These are phyloP conservation scores for Exutisphaerella laricina DNA, from an alignment of 2,329 filamentous ascomycete species.

Conservation along the genomic window DNA sequence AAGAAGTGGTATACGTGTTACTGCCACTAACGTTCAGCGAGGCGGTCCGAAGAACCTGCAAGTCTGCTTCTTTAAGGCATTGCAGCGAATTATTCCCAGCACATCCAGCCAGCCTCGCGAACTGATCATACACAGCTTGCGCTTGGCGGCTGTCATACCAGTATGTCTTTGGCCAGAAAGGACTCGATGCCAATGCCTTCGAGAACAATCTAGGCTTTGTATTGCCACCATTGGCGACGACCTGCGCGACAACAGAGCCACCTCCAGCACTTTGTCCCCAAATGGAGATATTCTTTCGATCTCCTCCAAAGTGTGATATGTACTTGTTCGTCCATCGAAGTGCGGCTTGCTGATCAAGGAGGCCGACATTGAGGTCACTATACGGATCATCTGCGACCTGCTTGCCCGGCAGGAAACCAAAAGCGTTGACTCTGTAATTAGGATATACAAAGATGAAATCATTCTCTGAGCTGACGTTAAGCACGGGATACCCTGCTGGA, in stretches of 20 bases:
- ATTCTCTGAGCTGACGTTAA: constrained; percentile 49
- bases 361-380: constrained; percentile 37
- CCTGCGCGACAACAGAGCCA: constrained; percentile 47
- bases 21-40: constrained; percentile 46
- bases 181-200: constrained; percentile 49
- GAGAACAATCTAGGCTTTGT: constrained; percentile 44
- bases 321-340: constrained; percentile 49
- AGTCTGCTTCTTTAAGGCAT: constrained; percentile 52
- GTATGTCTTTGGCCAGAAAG: constrained; percentile 58
- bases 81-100: constrained; percentile 42
- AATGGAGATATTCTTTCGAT: constrained; percentile 23
- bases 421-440: constrained; percentile 45
- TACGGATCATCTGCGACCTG: constrained; percentile 36
- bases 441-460: constrained; percentile 50
- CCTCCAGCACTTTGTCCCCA: constrained; percentile 30
- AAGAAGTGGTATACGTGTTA: constrained; percentile 51
- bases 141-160: constrained; percentile 46
- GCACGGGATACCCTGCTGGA: constrained; percentile 52
- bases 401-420: constrained; percentile 40
- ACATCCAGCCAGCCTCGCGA: constrained; percentile 48
- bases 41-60: constrained; percentile 53
- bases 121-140: constrained; percentile 47
- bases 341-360: constrained; percentile 47
- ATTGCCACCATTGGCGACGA: constrained; percentile 48
- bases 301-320: constrained; percentile 37